Base-by-base conservation (phyloP, 2,329 filamentous ascomycete genomes). In the Trichophyton mentagrophytes region DNA sequence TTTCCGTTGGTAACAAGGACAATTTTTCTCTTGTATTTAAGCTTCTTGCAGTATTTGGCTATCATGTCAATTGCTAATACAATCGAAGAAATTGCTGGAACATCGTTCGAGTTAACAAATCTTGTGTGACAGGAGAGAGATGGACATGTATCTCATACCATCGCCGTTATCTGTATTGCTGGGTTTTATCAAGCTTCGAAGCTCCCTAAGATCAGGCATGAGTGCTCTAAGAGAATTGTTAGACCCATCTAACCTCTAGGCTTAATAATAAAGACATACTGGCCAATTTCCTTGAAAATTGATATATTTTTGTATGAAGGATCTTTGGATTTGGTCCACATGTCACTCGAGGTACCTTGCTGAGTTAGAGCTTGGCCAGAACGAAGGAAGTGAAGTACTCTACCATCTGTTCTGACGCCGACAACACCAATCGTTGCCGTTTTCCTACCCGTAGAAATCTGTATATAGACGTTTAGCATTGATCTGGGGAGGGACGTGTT, bases 61-160 rank as follows among this genome's bases (percentile, higher is more conserved):
- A 99, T 95, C 87, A 96, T 90, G 65, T 91, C 82, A 38, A 93
- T 84, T 0, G 90, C 93, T 57, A 97, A 74, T 44, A 96, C 85
- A 62, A 97, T 80, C 2, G 91, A 90, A 0, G 91, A 96, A 36
- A 97, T 82, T 38, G 82, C 80, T 82, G 57, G 0, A 38, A 2
- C 38, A 8, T 22, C 33, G 69, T 65, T 68, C 71, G 59, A 17
- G 11, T 36, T 46, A 22, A 22, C 33, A 40, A 25, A 3, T 4
- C 25, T 25, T 51, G 15, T 25, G 13, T 20, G 27, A 17, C 22
- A 38, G 27, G 27, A 30, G 15, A 27, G 3, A 60, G 22, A 63
- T 22, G 25, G 3, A n/a, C 27, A 1, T 8, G 51, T 25, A 68
- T 55, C 25, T 36, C 72, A 62, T 73, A 74, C 87, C 86, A 73